These are phyloP conservation scores for Allium cepa DNA, from an alignment of 106 monocot species.

Conservation along the genomic window DNA sequence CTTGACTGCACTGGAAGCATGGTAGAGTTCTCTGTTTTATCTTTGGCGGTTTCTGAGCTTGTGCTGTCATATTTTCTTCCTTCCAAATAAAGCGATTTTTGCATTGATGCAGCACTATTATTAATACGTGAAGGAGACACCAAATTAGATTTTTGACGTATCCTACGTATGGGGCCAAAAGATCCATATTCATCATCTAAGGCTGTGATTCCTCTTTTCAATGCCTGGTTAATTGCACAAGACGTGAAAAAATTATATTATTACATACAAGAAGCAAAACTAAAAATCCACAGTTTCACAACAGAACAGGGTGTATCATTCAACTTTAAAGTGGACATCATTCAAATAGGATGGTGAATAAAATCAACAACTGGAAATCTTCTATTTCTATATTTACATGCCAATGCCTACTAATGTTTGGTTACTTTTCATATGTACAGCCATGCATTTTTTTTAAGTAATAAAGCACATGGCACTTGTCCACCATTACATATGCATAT, in stretches of 20 bases:
- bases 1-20: conserved; percentile 34
- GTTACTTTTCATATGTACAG: too few species aligned
- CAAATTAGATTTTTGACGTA: conserved; percentile 59
- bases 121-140: conserved; percentile 13
- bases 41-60: too few species aligned
- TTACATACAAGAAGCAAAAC: neutral
- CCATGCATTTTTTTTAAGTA: too few species aligned
- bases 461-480: too few species aligned
- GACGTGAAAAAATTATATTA: neutral
- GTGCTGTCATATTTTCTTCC: conserved; percentile 2
- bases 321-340: too few species aligned
- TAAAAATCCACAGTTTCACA: too few species aligned
- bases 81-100: conserved; percentile 19
- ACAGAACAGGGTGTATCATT: too few species aligned
- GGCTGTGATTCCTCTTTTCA: conserved; percentile 55
- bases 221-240: conserved; percentile 29
- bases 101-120: conserved; percentile 19
- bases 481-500: too few species aligned
- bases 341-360: too few species aligned
- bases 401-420: too few species aligned
- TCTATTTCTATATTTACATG: too few species aligned
- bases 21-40: conserved; percentile 3
- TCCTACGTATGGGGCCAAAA: conserved; percentile 55
- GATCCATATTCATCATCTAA: conserved; percentile 49
- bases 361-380: too few species aligned